phyloP scores from a whole-genome alignment of 2,329 filamentous ascomycete genomes.

The Ilyonectria destructans region DNA sequence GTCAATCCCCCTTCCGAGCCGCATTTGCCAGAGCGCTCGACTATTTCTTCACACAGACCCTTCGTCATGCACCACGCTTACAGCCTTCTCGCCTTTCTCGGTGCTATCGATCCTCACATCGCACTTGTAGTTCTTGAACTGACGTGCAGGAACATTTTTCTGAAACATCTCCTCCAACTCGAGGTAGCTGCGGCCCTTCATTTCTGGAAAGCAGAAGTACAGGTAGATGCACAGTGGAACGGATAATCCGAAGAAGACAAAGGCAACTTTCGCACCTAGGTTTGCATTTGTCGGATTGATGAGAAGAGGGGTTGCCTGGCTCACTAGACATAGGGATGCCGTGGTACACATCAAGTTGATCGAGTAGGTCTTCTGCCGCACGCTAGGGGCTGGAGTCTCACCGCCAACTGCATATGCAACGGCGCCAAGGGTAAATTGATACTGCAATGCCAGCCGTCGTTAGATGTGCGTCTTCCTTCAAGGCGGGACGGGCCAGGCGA shows the following conservation, averaged over 20 bases:
- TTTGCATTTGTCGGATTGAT: conserved; percentile 5
- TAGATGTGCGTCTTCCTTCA: too few relatives aligned
- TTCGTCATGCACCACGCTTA: conserved; percentile 2
- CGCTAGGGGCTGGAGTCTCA: too few relatives aligned
- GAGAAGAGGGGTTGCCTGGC: background rate
- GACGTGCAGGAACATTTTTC: background rate
- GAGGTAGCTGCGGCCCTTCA: conserved; percentile 6
- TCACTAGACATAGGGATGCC: conserved; percentile 4
- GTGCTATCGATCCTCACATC: background rate
- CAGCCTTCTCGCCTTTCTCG: conserved; percentile 3
- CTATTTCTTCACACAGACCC: background rate
- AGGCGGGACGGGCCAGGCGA: too few relatives aligned
- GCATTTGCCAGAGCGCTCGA: too few relatives aligned
- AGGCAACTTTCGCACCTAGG: background rate
- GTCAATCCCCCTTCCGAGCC: too few relatives aligned
- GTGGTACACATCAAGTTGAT: conserved; percentile 4
- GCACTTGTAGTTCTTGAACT: conserved; percentile 5
- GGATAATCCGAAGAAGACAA: background rate
- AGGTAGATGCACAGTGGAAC: conserved; percentile 4
- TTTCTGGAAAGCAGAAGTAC: conserved; percentile 2
- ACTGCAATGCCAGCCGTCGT: too few relatives aligned
- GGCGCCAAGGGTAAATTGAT: too few relatives aligned
- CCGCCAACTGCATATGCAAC: too few relatives aligned
- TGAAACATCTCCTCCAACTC: conserved; percentile 9
- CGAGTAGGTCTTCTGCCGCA: conserved; percentile 6